Conservation (phyloP, 169 alveolate species). For the Plasmodium gonderi region DNA sequence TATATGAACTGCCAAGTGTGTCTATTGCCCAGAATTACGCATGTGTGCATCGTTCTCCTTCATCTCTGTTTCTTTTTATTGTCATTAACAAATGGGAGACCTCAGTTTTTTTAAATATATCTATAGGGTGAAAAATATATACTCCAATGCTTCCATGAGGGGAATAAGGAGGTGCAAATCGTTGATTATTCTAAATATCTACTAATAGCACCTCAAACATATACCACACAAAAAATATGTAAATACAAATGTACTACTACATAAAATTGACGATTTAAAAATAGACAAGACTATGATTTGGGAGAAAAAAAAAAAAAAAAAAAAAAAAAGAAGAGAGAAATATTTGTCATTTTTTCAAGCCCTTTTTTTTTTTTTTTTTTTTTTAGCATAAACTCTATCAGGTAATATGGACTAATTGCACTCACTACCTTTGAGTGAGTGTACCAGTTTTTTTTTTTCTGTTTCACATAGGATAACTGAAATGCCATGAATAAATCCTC, state of each 20-base stretch:
- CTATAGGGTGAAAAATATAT: too few species aligned
- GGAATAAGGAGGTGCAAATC: not conserved
- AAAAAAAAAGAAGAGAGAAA: too few species aligned
- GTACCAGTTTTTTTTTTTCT: too few species aligned
- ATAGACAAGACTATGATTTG: not conserved
- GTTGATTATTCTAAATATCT: not conserved
- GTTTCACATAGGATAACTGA: too few species aligned
- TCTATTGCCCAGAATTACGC: too few species aligned
- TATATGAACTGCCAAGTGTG: too few species aligned
- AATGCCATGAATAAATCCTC: not conserved
- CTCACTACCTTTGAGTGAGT: not conserved
- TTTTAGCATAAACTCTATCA: not conserved
- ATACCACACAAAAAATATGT: not conserved
- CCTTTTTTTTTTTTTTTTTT: not conserved
- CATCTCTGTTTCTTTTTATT: too few species aligned
- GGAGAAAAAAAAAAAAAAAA: not conserved
- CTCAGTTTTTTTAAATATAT: too few species aligned
- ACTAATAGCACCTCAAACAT: not conserved
- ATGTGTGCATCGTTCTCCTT: too few species aligned
- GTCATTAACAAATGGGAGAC: too few species aligned
- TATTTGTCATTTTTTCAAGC: not conserved
- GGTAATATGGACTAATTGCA: not conserved
- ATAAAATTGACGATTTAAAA: not conserved
- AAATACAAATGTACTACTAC: not conserved
- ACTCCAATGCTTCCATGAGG: not conserved